These are phyloP conservation scores for Sophora flavescens DNA, from an alignment of 306 rosid genomes.

Conservation along the genomic window DNA sequence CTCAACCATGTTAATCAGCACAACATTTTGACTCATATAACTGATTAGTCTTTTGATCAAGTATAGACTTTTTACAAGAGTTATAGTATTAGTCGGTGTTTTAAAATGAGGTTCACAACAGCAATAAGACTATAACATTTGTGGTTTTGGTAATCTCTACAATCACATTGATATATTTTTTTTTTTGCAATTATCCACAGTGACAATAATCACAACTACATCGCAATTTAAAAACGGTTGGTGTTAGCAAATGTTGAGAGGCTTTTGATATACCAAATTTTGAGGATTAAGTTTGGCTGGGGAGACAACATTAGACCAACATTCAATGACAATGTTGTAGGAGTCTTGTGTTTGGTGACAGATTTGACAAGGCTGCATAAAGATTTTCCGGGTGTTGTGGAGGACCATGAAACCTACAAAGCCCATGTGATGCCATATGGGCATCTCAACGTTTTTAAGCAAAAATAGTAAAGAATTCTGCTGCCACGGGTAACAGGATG, in stretches of 20 bases:
- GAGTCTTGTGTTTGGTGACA: not conserved
- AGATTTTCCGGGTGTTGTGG: conserved; percentile 37
- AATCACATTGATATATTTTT: no score
- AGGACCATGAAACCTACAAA: conserved; percentile 67
- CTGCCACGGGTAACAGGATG: conserved; percentile 7
- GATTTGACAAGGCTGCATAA: conserved; percentile 50
- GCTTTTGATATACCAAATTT: not conserved
- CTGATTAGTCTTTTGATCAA: not conserved
- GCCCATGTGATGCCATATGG: conserved; percentile 79
- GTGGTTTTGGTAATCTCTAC: no score
- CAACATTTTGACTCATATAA: not conserved
- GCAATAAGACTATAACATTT: no score
- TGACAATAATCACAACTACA: not conserved
- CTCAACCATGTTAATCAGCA: not conserved
- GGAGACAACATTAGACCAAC: not conserved
- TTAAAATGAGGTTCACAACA: no score
- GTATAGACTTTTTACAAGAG: not conserved
- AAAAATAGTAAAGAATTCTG: conserved; percentile 39
- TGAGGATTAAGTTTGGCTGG: not conserved
- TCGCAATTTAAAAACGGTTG: not conserved
- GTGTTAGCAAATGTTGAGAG: not conserved
- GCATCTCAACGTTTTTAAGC: conserved; percentile 46
- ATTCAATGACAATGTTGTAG: not conserved
- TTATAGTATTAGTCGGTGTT: no score
- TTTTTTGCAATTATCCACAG: no score